Evolutionary conservation across 2,329 filamentous ascomycete genomes (phyloP).

Genomic region (Pleurostoma richardsiae): DNA sequence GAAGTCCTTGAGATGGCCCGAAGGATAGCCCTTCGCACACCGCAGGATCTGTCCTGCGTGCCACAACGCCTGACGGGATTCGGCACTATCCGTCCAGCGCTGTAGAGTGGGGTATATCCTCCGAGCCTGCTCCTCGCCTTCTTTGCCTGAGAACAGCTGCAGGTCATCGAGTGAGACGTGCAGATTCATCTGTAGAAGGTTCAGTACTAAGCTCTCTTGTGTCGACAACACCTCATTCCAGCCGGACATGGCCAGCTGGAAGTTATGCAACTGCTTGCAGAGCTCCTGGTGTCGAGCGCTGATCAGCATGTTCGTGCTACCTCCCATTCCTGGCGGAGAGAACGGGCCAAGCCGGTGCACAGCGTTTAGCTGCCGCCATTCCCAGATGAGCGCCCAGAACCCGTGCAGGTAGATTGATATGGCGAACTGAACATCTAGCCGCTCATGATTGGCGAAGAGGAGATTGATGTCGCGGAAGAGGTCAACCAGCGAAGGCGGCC

Average conservation of each 20-base stretch:
- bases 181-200: slow-evolving; percentile 57
- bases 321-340: slow-evolving; percentile 29
- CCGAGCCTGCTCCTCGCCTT: slow-evolving; percentile 60
- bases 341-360: slow-evolving; percentile 43
- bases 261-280: slow-evolving; percentile 47
- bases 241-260: slow-evolving; percentile 34
- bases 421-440: slow-evolving; percentile 51
- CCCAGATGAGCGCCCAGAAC: slow-evolving; percentile 61
- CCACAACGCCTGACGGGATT: slow-evolving; percentile 58
- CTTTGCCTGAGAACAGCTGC: slow-evolving; percentile 63
- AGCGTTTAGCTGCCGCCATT: slow-evolving; percentile 56
- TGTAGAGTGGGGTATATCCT: slow-evolving; percentile 52
- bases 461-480: slow-evolving; percentile 51
- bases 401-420: slow-evolving; percentile 59
- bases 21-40: slow-evolving; percentile 49
- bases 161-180: slow-evolving; percentile 61
- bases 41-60: slow-evolving; percentile 64
- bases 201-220: slow-evolving; percentile 41
- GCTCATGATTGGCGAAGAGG: slow-evolving; percentile 40
- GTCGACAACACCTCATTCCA: slow-evolving; percentile 37
- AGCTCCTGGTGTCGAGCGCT: slow-evolving; percentile 58
- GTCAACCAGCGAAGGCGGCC: slow-evolving; percentile 48
- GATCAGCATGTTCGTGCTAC: slow-evolving; percentile 37
- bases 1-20: slow-evolving; percentile 56
- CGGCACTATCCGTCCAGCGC: slow-evolving; percentile 50